Base-by-base conservation (phyloP, 345 rosid species). In the Sonneratia caseolaris region DNA sequence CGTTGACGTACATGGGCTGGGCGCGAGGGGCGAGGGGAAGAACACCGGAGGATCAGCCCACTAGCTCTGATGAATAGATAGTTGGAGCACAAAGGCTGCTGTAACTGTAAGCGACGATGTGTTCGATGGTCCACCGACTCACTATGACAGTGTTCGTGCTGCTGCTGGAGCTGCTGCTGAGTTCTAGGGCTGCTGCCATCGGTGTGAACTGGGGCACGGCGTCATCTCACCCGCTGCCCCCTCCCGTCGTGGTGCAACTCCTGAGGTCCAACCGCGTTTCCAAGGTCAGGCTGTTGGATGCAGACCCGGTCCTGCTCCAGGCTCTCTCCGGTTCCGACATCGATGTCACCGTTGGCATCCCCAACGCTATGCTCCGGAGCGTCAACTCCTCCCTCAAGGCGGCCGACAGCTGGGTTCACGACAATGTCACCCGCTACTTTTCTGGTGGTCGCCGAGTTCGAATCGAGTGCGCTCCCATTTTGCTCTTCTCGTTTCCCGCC, bases 371-470 rank as follows among this genome's bases (percentile, higher is more conserved):
- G 83, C 86, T 93, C 68, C 84, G 76, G 71, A 83, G 71, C 77
- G 67, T 93, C 36, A 93, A 93, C 85, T 88, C 92, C 22, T 91
- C 97, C 10, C 73, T 7, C 75, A 88, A 89, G 72, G 91, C 85
- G 66, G 98, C 92, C 6, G 83, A 78, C 78, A 88, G 84, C 68
- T 93, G 98, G 98, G 94, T 91, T 35, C 98, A 93, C 80, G 98
- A 93, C 73, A 93, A 93, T 79, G 92, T 91, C 84, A 91, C 97
- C 76, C 97, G 98, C 75, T 93, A 88, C 83, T 77, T 83, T 82
- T 70, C 89, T 21, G 73, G 79, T 12, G 72, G 70, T 74, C 71
- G 71, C 78, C 81, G 81, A 55, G 92, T 89, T 70, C 85, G 86
- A 69, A 86, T 93, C 70, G 88, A 88, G 96, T 93, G 88, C 66